These are phyloP conservation scores for Eucalyptus shirleyi DNA, from an alignment of 345 rosid genomes.

Conservation along the genomic window DNA sequence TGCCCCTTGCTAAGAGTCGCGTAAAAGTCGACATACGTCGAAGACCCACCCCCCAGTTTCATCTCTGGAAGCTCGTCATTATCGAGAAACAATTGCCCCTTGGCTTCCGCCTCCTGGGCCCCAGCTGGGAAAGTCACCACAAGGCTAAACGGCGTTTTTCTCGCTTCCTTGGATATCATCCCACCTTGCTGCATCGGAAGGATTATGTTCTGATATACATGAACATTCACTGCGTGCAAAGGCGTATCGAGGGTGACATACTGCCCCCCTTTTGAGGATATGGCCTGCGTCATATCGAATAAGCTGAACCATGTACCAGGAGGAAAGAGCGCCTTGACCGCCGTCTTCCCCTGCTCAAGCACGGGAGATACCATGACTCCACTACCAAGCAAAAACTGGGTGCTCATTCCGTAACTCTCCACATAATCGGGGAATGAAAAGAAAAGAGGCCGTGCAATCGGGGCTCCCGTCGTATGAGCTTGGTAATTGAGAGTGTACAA, in stretches of 20 bases:
- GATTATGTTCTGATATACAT: slow-evolving; percentile 69
- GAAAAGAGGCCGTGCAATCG: slow-evolving; percentile 94
- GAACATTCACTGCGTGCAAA: slow-evolving; percentile 68
- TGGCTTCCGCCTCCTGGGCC: slow-evolving; percentile 49
- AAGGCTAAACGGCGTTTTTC: slow-evolving; percentile 75
- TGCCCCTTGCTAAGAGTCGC: slow-evolving; percentile 47
- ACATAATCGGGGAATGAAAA: slow-evolving; percentile 70
- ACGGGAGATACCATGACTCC: slow-evolving; percentile 92
- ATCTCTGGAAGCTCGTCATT: slow-evolving; percentile 89
- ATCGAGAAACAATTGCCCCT: slow-evolving; percentile 62
- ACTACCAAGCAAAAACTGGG: slow-evolving; percentile 86
- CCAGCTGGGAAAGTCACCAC: slow-evolving; percentile 70
- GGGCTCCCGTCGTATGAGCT: slow-evolving; percentile 72
- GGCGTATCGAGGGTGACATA: slow-evolving; percentile 66
- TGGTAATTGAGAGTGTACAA: slow-evolving; percentile 77
- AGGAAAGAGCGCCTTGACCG: slow-evolving; percentile 71
- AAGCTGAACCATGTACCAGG: slow-evolving; percentile 91
- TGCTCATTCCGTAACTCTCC: slow-evolving; percentile 63
- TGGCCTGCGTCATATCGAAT: slow-evolving; percentile 50
- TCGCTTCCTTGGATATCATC: slow-evolving; percentile 64
- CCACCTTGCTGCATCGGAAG: slow-evolving; percentile 96
- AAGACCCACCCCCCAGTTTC: slow-evolving; percentile 63
- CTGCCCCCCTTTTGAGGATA: slow-evolving; percentile 38
- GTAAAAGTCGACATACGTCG: slow-evolving; percentile 50
- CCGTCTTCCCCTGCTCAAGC: slow-evolving; percentile 59